phyloP scores from a whole-genome alignment of 1,139 yeast genomes.

The Fermentozyma sake region DNA sequence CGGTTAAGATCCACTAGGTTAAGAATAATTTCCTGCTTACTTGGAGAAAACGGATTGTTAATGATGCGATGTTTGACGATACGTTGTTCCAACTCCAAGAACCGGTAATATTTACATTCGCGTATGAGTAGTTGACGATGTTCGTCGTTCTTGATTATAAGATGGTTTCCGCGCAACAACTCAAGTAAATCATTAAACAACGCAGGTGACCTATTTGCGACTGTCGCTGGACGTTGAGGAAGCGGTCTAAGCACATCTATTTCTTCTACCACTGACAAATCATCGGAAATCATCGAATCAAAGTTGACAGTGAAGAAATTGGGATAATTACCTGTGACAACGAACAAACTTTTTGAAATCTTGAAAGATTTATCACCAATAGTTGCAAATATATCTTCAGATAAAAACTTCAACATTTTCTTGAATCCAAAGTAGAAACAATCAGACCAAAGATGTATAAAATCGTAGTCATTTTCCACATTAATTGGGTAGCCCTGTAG shows the following conservation, averaged over 20 bases:
- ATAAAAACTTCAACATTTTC: conserved; percentile 48
- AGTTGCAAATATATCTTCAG: conserved; percentile 54
- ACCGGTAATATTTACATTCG: conserved; percentile 77
- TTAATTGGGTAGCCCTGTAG: conserved; percentile 72
- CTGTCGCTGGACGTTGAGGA: conserved; percentile 56
- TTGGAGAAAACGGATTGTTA: conserved; percentile 45
- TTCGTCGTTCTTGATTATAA: conserved; percentile 43
- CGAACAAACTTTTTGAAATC: conserved; percentile 51
- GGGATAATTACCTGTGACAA: conserved; percentile 62
- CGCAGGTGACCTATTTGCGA: conserved; percentile 49
- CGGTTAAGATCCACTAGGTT: conserved; percentile 44
- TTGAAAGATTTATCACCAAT: conserved; percentile 62
- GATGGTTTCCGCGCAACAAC: conserved; percentile 50
- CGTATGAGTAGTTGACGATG: conserved; percentile 54
- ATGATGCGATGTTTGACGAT: conserved; percentile 50
- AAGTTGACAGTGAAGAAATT: conserved; percentile 69
- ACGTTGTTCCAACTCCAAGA: conserved; percentile 69
- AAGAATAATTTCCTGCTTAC: conserved; percentile 53
- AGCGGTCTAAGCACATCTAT: conserved; percentile 67
- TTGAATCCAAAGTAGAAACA: conserved; percentile 68
- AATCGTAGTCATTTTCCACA: conserved; percentile 55
- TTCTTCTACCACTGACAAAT: conserved; percentile 31
- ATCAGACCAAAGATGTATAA: conserved; percentile 63
- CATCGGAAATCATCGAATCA: conserved; percentile 44
- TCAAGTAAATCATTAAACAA: conserved; percentile 59